These are phyloP conservation scores for Casuarina equisetifolia DNA, from an alignment of 306 rosid species.

Conservation along the genomic window DNA sequence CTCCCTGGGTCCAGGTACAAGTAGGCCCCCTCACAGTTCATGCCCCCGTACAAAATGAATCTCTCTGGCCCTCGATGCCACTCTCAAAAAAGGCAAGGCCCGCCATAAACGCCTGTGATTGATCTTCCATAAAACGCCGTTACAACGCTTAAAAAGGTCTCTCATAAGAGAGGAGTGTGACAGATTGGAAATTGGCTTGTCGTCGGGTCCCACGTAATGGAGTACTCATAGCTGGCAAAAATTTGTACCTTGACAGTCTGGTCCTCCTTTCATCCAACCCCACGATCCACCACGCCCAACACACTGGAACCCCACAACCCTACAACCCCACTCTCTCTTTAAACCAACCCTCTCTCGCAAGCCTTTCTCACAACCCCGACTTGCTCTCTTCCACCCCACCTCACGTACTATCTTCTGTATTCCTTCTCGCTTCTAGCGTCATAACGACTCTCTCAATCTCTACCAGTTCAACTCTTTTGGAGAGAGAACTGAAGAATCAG, in stretches of 20 bases:
- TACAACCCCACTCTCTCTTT: conserved; percentile 13
- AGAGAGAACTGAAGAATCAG: neutral
- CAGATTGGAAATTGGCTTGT: neutral
- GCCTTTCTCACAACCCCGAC: neutral
- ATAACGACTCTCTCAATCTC: neutral
- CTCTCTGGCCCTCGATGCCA: neutral
- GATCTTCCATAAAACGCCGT: conserved; percentile 5
- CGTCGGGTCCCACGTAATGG: conserved; percentile 33
- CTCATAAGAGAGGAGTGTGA: neutral
- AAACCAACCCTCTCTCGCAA: conserved; percentile 18
- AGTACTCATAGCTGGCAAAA: neutral
- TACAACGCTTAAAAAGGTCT: neutral
- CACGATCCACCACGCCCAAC: neutral
- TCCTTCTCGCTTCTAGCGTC: neutral
- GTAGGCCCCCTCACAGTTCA: neutral
- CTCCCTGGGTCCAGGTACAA: neutral
- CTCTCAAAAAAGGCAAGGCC: neutral
- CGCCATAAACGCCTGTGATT: conserved; percentile 50
- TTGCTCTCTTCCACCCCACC: neutral
- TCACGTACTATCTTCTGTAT: neutral
- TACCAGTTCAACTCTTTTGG: neutral
- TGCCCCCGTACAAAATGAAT: neutral
- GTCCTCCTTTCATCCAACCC: neutral
- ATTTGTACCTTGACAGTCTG: no score
- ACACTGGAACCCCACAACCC: neutral